phyloP scores from a whole-genome alignment of 2,329 filamentous ascomycete species.

The Colletotrichum godetiae region DNA sequence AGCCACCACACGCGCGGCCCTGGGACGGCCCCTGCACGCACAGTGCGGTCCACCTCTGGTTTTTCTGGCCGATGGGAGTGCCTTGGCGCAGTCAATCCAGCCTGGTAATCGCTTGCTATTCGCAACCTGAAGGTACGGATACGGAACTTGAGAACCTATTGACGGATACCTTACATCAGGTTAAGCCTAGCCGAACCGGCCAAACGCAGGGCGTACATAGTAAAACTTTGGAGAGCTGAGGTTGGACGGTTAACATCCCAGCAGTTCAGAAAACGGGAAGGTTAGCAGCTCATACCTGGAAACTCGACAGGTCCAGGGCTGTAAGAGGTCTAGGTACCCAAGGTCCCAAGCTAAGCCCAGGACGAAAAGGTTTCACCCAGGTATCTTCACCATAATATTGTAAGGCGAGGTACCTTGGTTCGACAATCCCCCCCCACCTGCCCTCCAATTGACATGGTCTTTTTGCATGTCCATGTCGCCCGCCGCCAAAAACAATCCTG shows the following conservation, averaged over 20 bases:
- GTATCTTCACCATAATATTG: not conserved
- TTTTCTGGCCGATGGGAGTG: not conserved
- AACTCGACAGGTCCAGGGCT: not conserved
- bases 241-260: not conserved
- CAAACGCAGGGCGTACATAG: slow-evolving; percentile 1
- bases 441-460: slow-evolving; percentile 13
- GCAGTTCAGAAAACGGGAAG: slow-evolving; percentile 13
- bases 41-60: slow-evolving; percentile 5
- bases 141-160: not conserved
- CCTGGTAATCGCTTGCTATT: not conserved
- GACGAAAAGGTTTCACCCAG: not conserved
- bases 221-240: not conserved
- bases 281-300: slow-evolving; percentile 4
- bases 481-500: slow-evolving; percentile 18
- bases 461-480: not conserved
- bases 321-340: not conserved
- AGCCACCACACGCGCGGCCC: slow-evolving; percentile 36
- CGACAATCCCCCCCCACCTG: not conserved
- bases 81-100: slow-evolving; percentile 11
- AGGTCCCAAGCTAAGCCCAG: no score
- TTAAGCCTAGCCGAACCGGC: not conserved
- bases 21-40: slow-evolving; percentile 31
- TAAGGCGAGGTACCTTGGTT: not conserved
- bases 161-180: not conserved
- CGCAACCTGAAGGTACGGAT: not conserved